These are phyloP conservation scores for Colletotrichum scovillei DNA, from an alignment of 2,329 filamentous ascomycete species.

Conservation along the genomic window DNA sequence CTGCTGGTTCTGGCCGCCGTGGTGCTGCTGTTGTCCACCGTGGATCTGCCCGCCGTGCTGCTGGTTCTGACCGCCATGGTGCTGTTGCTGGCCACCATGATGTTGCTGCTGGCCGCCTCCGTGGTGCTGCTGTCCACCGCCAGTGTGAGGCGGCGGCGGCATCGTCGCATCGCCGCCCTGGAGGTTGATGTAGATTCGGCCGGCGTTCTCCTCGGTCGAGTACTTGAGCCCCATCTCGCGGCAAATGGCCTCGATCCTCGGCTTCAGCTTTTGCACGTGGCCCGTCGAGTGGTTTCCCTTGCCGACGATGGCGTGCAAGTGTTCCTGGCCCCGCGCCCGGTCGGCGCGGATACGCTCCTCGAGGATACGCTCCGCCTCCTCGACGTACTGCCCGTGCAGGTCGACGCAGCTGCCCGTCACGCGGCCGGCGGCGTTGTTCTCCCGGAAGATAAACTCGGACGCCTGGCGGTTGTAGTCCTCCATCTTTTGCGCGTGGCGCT, in stretches of 20 bases:
- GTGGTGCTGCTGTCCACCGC: slow-evolving; percentile 53
- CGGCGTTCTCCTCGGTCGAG: slow-evolving; percentile 87
- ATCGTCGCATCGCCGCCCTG: slow-evolving; percentile 74
- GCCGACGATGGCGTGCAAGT: slow-evolving; percentile 95
- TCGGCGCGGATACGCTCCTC: slow-evolving; percentile 87
- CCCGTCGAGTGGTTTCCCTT: slow-evolving; percentile 89
- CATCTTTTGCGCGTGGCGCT: slow-evolving; percentile 85
- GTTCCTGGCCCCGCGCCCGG: slow-evolving; percentile 76
- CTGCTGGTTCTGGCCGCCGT: slow-evolving; percentile 51
- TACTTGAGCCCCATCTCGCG: slow-evolving; percentile 85
- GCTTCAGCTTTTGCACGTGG: slow-evolving; percentile 94
- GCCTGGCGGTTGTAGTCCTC: slow-evolving; percentile 92
- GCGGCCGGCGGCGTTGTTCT: slow-evolving; percentile 85
- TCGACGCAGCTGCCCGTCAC: slow-evolving; percentile 88
- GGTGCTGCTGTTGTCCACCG: slow-evolving; percentile 51
- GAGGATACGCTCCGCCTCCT: slow-evolving; percentile 92
- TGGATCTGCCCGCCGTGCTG: slow-evolving; percentile 51
- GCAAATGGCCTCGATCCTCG: slow-evolving; percentile 90
- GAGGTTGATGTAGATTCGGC: slow-evolving; percentile 89
- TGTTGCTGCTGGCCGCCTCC: slow-evolving; percentile 54
- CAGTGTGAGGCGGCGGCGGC: slow-evolving; percentile 50
- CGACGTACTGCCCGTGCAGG: slow-evolving; percentile 92
- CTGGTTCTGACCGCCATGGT: slow-evolving; percentile 51
- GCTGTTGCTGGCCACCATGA: slow-evolving; percentile 55
- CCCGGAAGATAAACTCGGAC: slow-evolving; percentile 92